Percentiles rank a stretch among this genome's conserved stretches.
Conservation (phyloP, 2,329 filamentous ascomycete genomes). For the Exophiala sideris region DNA sequence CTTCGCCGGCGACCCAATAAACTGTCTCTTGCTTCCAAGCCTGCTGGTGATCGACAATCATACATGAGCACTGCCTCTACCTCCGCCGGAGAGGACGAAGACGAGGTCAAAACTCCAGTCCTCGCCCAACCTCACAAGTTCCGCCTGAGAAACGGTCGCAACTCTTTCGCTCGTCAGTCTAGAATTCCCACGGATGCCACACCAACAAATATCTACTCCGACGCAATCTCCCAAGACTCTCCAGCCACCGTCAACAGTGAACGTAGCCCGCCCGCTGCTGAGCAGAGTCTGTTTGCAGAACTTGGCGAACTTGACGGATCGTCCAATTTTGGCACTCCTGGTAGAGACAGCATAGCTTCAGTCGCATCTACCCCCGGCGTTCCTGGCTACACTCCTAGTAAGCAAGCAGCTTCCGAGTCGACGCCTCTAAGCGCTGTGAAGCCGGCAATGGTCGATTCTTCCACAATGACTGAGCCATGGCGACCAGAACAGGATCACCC, state of each 20-base stretch:
- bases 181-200: conserved; percentile 44
- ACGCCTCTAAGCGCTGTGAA: conserved; percentile 24
- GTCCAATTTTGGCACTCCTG: conserved; percentile 55
- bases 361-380: conserved; percentile 39
- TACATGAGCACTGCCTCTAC: conserved; percentile 87
- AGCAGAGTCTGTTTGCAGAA: conserved; percentile 86
- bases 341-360: conserved; percentile 37
- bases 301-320: conserved; percentile 75
- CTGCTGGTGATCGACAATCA: conserved; percentile 60
- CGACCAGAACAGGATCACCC: conserved; percentile 34
- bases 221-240: conserved; percentile 47
- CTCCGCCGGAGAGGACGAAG: conserved; percentile 71
- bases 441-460: conserved; percentile 56
- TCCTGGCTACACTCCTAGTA: conserved; percentile 19
- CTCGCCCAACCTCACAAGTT: conserved; percentile 64
- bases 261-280: conserved; percentile 45
- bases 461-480: conserved; percentile 62
- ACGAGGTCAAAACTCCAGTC: conserved; percentile 62
- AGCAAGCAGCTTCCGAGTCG: conserved; percentile 7
- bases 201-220: conserved; percentile 38
- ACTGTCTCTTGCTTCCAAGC: conserved; percentile 42
- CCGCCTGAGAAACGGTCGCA: conserved; percentile 67
- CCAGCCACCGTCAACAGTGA: conserved; percentile 51
- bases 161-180: conserved; percentile 57
- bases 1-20: conserved; percentile 37